These are phyloP conservation scores for Penicillium sp. DNA, from an alignment of 2,329 filamentous ascomycete genomes.

Conservation along the genomic window DNA sequence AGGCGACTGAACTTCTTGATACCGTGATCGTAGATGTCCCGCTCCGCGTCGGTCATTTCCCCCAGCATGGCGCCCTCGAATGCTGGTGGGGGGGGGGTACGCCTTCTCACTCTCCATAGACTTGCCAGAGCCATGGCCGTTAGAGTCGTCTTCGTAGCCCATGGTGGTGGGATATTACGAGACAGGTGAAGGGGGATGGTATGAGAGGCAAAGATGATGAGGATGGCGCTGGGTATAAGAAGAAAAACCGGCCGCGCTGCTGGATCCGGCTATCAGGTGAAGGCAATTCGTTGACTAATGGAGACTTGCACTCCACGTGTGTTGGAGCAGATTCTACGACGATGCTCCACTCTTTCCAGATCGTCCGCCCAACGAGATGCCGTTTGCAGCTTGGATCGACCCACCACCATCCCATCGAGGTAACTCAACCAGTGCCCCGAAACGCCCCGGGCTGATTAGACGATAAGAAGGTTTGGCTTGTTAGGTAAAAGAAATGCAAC, in stretches of 20 bases:
- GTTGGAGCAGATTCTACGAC: not conserved
- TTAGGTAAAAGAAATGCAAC: constrained; percentile 27
- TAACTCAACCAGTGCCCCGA: constrained; percentile 5
- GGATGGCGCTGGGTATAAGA: not conserved
- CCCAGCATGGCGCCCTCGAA: constrained; percentile 17
- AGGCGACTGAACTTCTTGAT: constrained; percentile 9
- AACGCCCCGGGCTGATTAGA: not conserved
- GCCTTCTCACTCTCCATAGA: constrained; percentile 11
- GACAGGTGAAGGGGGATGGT: not conserved
- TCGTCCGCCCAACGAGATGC: constrained; percentile 14
- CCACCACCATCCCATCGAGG: constrained; percentile 1
- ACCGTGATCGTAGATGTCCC: constrained; percentile 3
- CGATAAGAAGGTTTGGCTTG: constrained; percentile 22
- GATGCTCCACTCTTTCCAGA: constrained; percentile 10
- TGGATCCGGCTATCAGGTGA: constrained; percentile 19
- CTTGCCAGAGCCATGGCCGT: constrained; percentile 15
- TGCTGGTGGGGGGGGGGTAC: constrained; percentile 14
- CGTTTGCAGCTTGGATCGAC: constrained; percentile 8
- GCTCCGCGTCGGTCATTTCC: constrained; percentile 7
- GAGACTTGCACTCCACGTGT: not conserved
- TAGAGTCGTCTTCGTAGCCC: constrained; percentile 20
- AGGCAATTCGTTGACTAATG: constrained; percentile 17
- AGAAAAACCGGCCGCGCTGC: not conserved
- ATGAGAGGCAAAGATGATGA: not conserved
- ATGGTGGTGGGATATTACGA: constrained; percentile 10